Evolutionary conservation across 169 alveolate genomes (phyloP).

Genomic region (Plasmodium gonderi): DNA sequence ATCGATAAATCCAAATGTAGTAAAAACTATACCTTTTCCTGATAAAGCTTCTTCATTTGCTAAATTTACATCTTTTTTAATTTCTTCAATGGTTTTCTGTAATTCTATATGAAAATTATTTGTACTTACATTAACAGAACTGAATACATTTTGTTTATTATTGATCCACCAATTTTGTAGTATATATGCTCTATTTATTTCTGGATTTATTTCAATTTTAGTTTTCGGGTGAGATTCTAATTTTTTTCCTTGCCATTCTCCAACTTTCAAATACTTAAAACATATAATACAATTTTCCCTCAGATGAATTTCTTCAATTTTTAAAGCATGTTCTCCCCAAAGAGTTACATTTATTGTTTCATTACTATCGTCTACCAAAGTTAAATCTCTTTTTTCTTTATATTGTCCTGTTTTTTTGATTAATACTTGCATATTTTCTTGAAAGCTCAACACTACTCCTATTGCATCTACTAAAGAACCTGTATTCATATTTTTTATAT

Average conservation of each 20-base stretch:
- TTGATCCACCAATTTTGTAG: conserved; percentile 82
- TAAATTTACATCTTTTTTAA: conserved; percentile 67
- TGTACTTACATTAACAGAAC: background rate
- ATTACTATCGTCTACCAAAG: conserved; percentile 77
- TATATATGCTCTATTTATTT: conserved; percentile 75
- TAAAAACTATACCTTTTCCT: conserved; percentile 76
- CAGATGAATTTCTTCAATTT: conserved; percentile 32
- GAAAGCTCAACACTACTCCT: conserved; percentile 76
- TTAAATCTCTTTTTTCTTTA: conserved; percentile 79
- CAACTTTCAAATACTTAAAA: conserved; percentile 78
- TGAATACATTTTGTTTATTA: conserved; percentile 62
- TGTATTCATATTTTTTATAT: conserved; percentile 73
- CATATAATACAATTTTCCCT: conserved; percentile 29
- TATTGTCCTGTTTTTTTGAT: conserved; percentile 77
- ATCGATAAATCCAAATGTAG: conserved; percentile 71
- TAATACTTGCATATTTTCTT: conserved; percentile 9
- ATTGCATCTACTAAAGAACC: conserved; percentile 82
- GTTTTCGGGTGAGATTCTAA: conserved; percentile 80
- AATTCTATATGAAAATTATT: background rate
- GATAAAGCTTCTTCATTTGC: conserved; percentile 54
- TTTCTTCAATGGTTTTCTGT: conserved; percentile 73
- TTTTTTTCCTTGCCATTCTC: conserved; percentile 84
- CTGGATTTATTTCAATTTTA: conserved; percentile 79
- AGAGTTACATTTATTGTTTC: conserved; percentile 80
- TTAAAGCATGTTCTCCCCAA: conserved; percentile 78